These are phyloP conservation scores for Berkeleyomyces rouxiae DNA, from an alignment of 2,329 filamentous ascomycete species.

Conservation along the genomic window DNA sequence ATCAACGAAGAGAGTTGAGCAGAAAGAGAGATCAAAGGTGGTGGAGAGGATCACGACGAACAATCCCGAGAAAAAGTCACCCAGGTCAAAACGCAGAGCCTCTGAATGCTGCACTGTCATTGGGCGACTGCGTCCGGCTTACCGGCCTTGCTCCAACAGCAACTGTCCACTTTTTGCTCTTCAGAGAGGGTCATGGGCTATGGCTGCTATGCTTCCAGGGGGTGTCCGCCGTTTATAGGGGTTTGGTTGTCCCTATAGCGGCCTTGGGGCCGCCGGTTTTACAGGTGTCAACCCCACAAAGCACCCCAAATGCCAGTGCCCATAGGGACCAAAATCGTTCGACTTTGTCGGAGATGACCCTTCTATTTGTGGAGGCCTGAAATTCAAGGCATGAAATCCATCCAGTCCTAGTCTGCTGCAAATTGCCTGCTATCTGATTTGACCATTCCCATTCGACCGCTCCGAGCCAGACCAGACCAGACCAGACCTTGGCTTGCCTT, in stretches of 20 bases:
- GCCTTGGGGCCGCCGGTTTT: neutral
- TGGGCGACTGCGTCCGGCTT: conserved; percentile 1
- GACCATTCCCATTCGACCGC: conserved; percentile 20
- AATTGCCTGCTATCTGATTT: conserved; percentile 28
- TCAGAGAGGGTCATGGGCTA: neutral
- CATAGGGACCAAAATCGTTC: neutral
- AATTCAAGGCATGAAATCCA: conserved; percentile 2
- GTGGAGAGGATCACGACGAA: neutral
- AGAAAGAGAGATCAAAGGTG: conserved; percentile 16
- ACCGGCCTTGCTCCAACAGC: neutral
- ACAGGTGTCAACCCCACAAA: neutral
- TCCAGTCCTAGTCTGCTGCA: conserved; percentile 10
- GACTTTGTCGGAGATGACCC: neutral
- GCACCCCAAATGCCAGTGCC: neutral
- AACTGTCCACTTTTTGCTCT: neutral
- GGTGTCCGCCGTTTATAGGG: neutral
- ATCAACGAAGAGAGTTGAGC: conserved; percentile 16
- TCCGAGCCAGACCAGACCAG: conserved; percentile 22
- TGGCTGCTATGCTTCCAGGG: neutral
- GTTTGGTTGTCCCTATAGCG: neutral
- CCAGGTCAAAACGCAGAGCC: neutral
- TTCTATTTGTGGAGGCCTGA: conserved; percentile 5
- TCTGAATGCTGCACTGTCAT: conserved; percentile 2
- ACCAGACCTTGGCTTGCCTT: conserved; percentile 20
- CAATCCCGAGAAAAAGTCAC: conserved; percentile 3